Base-by-base conservation (phyloP, 228 moss, liverwort and hornwort species). In the Sphagnum magellanicum region DNA sequence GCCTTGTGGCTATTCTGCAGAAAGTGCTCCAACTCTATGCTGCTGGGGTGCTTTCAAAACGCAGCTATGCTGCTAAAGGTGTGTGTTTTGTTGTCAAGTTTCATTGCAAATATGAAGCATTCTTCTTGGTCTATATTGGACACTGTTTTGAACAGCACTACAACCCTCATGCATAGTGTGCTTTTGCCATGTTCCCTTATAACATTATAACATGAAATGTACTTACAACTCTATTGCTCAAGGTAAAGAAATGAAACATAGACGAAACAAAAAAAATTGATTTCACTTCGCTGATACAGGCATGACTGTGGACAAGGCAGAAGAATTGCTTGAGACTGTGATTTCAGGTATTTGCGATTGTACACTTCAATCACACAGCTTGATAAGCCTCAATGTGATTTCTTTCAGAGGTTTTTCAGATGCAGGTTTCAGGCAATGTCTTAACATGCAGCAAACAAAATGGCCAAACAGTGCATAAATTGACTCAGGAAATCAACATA, bases 1-100 rank as follows among this genome's bases (percentile, higher is more conserved):
- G 98, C 66, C 81, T 98, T 59, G 93, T 98, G 57, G 93, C 92
- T 59, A 93, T 98, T 72, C 91, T 98, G 51, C 92, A 98, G 66
- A 98, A 98, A 83, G 90, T 98, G 63, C 79, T 98, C 67, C 92
- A 98, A 74, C 84, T 91, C 13, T 93, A 93, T 77, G 89, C 94
- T 49, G 87, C 90, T 53, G 75, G 84, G 61, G 60, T 90, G 50
- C 79, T 89, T 64, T 92, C 93, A 16, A 90, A 79, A 67, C 88
- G 91, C 53, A 91, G 79, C 73, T 98, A 93, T 70, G 83, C 89
- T 51, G 74, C 74, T 14, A 89, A 91, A 75, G 92, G 94, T 98
- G 65, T 69, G 79, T 15, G 6, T 68, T 5, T 0, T 52, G 63
- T 63, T 9, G 6, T 16, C 57, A 8, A 50, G 15, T 71, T 53